Percentiles rank a stretch among this genome's conserved stretches.
phyloP scores from a whole-genome alignment of 208 protist genomes.

The Acanthamoeba lenticulata region DNA sequence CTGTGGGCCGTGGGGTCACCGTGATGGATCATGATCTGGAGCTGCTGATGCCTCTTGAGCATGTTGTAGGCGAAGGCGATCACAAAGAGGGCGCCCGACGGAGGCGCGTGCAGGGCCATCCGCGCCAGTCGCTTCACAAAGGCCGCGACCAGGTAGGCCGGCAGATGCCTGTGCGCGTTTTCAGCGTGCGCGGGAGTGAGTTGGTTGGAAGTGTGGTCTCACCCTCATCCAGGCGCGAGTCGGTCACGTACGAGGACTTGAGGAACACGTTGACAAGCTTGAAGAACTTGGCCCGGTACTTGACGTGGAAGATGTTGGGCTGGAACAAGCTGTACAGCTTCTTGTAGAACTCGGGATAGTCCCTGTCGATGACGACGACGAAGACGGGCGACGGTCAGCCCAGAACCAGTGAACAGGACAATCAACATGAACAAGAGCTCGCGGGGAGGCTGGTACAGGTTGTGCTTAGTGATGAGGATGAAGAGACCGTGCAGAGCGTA shows the following conservation, averaged over 20 bases:
- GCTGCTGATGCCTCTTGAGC: slow-evolving; percentile 61
- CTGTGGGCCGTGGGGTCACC: background rate
- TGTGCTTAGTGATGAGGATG: slow-evolving; percentile 80
- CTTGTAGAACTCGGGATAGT: slow-evolving; percentile 80
- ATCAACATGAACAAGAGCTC: background rate
- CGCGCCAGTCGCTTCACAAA: slow-evolving; percentile 80
- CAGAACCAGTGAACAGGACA: too few relatives aligned
- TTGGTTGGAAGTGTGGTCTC: background rate
- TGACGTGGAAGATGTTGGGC: slow-evolving; percentile 70
- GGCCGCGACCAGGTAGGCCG: slow-evolving; percentile 79
- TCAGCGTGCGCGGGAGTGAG: too few relatives aligned
- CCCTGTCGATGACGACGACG: slow-evolving; percentile 61
- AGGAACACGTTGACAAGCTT: slow-evolving; percentile 71
- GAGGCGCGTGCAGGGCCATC: slow-evolving; percentile 66
- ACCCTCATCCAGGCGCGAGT: background rate
- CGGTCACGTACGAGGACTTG: slow-evolving; percentile 43
- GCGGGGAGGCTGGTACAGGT: slow-evolving; percentile 58
- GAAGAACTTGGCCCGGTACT: slow-evolving; percentile 81
- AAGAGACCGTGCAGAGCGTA: slow-evolving; percentile 77
- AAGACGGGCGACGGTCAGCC: background rate
- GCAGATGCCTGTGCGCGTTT: slow-evolving; percentile 76
- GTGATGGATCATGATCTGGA: slow-evolving; percentile 59
- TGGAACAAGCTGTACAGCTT: slow-evolving; percentile 75
- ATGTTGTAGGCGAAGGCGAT: slow-evolving; percentile 71
- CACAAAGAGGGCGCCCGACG: slow-evolving; percentile 7